These are phyloP conservation scores for Colletotrichum truncatum DNA, from an alignment of 2,329 filamentous ascomycete species.

Conservation along the genomic window DNA sequence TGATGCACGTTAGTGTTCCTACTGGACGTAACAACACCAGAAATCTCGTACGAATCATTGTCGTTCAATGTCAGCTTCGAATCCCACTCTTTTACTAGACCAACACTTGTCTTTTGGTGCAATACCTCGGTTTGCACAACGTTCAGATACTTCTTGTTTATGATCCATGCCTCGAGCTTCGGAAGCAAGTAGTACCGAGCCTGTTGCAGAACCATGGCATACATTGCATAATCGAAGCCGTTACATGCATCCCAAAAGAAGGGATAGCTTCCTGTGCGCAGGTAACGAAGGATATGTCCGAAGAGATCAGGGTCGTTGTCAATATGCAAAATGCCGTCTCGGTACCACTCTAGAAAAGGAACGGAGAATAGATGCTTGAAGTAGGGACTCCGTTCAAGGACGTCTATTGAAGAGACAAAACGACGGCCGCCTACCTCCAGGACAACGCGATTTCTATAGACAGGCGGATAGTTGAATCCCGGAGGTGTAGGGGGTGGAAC, in stretches of 20 bases:
- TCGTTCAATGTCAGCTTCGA: neutral
- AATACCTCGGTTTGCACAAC: slow-evolving; percentile 28
- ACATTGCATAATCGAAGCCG: slow-evolving; percentile 45
- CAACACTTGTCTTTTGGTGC: slow-evolving; percentile 3
- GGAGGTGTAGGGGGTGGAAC: neutral
- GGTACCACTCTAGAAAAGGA: slow-evolving; percentile 17
- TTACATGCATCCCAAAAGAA: slow-evolving; percentile 41
- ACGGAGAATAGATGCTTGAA: slow-evolving; percentile 21
- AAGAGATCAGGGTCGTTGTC: slow-evolving; percentile 48
- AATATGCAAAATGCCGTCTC: slow-evolving; percentile 34
- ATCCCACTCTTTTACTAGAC: slow-evolving; percentile 4
- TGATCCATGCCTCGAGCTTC: slow-evolving; percentile 37
- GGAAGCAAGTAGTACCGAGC: slow-evolving; percentile 43
- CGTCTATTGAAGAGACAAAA: slow-evolving; percentile 28
- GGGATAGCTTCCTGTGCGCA: slow-evolving; percentile 43
- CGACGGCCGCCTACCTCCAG: slow-evolving; percentile 31
- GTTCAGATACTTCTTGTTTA: slow-evolving; percentile 30
- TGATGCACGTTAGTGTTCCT: neutral
- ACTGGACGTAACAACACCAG: neutral
- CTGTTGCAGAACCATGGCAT: slow-evolving; percentile 42
- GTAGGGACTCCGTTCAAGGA: slow-evolving; percentile 22
- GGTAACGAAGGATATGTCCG: slow-evolving; percentile 43
- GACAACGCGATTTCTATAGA: slow-evolving; percentile 3
- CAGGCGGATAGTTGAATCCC: neutral
- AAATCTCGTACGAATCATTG: slow-evolving; percentile 1